Conservation (phyloP, 331 rosid species). For the Quercus phellos region DNA sequence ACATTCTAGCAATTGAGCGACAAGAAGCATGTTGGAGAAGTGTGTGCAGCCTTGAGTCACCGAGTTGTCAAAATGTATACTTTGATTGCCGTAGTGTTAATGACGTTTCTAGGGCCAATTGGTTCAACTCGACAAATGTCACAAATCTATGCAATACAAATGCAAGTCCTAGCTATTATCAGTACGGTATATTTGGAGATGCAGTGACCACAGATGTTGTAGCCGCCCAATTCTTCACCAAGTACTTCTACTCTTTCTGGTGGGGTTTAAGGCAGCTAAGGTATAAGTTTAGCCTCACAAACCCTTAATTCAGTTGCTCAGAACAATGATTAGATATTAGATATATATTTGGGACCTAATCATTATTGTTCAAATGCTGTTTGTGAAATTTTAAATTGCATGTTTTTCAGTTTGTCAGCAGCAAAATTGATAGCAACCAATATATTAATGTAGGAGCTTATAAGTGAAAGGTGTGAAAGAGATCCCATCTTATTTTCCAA, state of each 20-base stretch:
- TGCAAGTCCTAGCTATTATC: not conserved
- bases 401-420: too few species aligned
- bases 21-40: slow-evolving; percentile 56
- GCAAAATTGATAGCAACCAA: too few species aligned
- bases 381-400: too few species aligned
- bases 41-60: slow-evolving; percentile 18
- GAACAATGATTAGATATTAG: too few species aligned
- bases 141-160: slow-evolving; percentile 26
- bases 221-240: slow-evolving; percentile 36
- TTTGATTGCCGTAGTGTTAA: slow-evolving; percentile 31
- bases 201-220: slow-evolving; percentile 34
- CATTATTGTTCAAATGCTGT: too few species aligned
- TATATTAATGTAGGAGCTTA: too few species aligned
- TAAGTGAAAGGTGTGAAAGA: too few species aligned
- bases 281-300: not conserved
- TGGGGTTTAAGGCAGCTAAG: slow-evolving; percentile 53
- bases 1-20: slow-evolving; percentile 44
- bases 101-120: slow-evolving; percentile 20
- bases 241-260: slow-evolving; percentile 54
- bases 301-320: not conserved
- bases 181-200: slow-evolving; percentile 43
- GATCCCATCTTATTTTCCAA: too few species aligned
- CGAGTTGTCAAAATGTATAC: slow-evolving; percentile 17
- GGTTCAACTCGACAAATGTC: slow-evolving; percentile 37
- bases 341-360: too few species aligned